Evolutionary conservation across 75 land plant genomes (phyloP).

Genomic region (Larix kaempferi): DNA sequence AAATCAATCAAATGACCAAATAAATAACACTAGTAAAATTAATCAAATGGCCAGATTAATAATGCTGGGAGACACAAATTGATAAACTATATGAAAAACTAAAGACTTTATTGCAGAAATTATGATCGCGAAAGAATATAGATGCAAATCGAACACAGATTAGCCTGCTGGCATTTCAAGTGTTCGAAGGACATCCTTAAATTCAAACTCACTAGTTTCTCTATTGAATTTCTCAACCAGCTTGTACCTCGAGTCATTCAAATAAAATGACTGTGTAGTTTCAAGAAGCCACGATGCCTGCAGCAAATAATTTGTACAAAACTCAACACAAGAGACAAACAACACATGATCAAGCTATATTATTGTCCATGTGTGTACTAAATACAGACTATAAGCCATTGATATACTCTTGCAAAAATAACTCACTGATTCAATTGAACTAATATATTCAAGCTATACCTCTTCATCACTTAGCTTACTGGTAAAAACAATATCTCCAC

Average conservation of each 20-base stretch:
- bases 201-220: conserved; percentile 86
- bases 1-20: too few relatives aligned
- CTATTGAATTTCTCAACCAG: conserved; percentile 85
- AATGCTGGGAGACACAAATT: too few relatives aligned
- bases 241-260: conserved; percentile 78
- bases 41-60: too few relatives aligned
- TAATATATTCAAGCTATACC: conserved; percentile 14
- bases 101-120: too few relatives aligned
- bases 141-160: too few relatives aligned
- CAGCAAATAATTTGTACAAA: conserved; percentile 12
- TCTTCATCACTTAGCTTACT: conserved; percentile 87
- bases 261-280: conserved; percentile 79
- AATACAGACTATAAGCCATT: neutral
- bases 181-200: conserved; percentile 77
- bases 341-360: neutral
- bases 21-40: too few relatives aligned
- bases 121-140: too few relatives aligned
- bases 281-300: conserved; percentile 72
- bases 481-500: conserved; percentile 94
- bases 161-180: conserved; percentile 55
- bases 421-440: neutral
- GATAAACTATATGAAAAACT: too few relatives aligned
- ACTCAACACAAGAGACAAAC: neutral
- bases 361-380: neutral
- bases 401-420: neutral